Evolutionary conservation across 2,329 filamentous ascomycete species (phyloP).

Genomic region (Thielaviopsis populi): DNA sequence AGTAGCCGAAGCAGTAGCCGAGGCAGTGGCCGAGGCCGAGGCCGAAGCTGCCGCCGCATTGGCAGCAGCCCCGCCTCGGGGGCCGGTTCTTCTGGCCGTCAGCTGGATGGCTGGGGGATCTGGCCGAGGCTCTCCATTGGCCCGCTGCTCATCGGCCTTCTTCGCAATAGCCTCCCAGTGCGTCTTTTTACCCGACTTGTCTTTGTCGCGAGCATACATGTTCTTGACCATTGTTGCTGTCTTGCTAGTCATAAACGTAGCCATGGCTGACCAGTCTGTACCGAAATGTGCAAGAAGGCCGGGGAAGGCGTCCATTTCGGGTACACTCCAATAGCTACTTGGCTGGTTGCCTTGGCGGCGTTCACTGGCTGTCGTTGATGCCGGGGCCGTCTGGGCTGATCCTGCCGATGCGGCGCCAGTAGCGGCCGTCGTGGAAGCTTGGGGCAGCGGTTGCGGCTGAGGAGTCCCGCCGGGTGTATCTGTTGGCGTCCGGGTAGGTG

Average conservation of each 20-base stretch:
- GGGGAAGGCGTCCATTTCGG: conserved; percentile 64
- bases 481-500: not conserved
- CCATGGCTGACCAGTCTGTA: conserved; percentile 63
- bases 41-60: conserved; percentile 20
- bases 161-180: conserved; percentile 42
- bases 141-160: conserved; percentile 43
- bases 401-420: conserved; percentile 25
- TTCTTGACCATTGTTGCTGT: conserved; percentile 76
- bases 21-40: not conserved
- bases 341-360: conserved; percentile 42
- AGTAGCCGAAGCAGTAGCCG: conserved; percentile 17
- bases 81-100: conserved; percentile 37
- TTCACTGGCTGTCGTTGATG: conserved; percentile 35
- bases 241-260: conserved; percentile 67
- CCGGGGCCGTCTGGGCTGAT: conserved; percentile 25
- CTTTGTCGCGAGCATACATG: conserved; percentile 49
- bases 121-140: conserved; percentile 43
- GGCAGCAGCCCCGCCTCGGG: conserved; percentile 28
- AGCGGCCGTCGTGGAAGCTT: conserved; percentile 19
- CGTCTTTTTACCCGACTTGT: conserved; percentile 37
- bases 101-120: conserved; percentile 40
- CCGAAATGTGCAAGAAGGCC: conserved; percentile 59
- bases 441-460: not conserved
- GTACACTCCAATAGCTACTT: conserved; percentile 79
- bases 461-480: not conserved